phyloP scores from a whole-genome alignment of 768 basidiomycete genomes.

The Amanita rubescens region DNA sequence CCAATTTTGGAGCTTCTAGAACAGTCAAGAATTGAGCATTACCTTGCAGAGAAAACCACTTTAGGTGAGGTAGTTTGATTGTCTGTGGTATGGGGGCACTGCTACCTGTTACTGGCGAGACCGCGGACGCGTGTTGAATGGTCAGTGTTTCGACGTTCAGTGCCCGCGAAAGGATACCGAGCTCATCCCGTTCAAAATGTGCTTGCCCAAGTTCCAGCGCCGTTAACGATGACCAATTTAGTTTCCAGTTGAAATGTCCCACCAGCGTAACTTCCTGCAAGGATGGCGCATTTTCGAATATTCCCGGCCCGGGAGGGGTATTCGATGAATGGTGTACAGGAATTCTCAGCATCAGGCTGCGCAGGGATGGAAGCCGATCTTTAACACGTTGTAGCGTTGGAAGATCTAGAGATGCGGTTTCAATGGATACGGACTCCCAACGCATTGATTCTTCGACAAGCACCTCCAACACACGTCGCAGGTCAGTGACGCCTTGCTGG shows the following conservation, averaged over 20 bases:
- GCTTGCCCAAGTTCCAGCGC: neutral
- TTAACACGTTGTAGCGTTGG: neutral
- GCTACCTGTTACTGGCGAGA: neutral
- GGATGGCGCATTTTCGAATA: neutral
- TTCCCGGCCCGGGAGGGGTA: neutral
- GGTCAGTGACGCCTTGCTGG: neutral
- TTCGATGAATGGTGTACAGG: no score
- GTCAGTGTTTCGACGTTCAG: neutral
- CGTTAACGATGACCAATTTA: neutral
- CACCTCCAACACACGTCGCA: neutral
- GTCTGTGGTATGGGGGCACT: neutral
- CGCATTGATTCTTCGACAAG: neutral
- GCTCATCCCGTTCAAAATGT: neutral
- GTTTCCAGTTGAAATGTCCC: neutral
- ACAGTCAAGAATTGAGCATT: neutral
- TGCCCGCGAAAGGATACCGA: neutral
- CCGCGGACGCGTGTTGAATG: no score
- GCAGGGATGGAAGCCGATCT: neutral
- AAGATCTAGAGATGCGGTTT: neutral
- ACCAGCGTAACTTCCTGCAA: neutral
- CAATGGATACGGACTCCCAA: neutral
- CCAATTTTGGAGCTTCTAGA: neutral
- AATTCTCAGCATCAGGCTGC: neutral
- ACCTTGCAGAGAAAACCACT: neutral
- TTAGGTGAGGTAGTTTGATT: neutral